Base-by-base conservation (phyloP, 352 stramenopile species). In the Pythium rishiriense region DNA sequence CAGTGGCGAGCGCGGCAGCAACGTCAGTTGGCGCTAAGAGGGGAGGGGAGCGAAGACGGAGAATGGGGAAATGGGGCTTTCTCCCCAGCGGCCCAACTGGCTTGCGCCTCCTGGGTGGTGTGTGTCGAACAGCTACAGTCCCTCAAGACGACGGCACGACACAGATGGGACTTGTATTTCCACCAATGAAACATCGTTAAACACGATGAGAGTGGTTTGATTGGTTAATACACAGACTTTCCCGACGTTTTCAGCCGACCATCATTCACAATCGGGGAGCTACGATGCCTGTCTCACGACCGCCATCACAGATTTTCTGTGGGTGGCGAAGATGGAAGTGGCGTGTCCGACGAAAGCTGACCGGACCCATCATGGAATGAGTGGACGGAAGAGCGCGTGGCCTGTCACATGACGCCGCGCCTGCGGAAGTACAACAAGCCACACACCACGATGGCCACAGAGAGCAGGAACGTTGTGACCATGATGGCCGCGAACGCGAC, bases 371-470 rank as follows among this genome's bases (percentile, higher is more conserved):
- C 35, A 17, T 14, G n/a, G 37, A 43, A 39, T 39, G 11, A 9
- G 33, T 12, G 33, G 33, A 12, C 39, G 8, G 39, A 46, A n/a
- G 39, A 48, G 5, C 5, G 24, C 25, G n/a, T 41, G 17, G 7
- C 46, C 9, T 15, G 12, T 58, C 52, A 58, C 52, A 58, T 48
- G 21, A 58, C 52, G 52, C 52, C 52, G 31, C 35, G 31, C 52
- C 24, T 47, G 35, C 57, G 46, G 25, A 64, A 64, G 43, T 64
- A 64, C 19, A 52, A 17, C 10, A 68, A 7, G 12, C 61, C 61
- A 14, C 56, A 7, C 11, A 53, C 3, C 11, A 68, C 26, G 25
- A 68, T 41, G 17, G 51, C 10, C 4, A 68, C 28, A 5, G 51
- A 68, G 11, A 62, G 11, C 19, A 39, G 14, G 11, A 61, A 46